These are phyloP conservation scores for Cyclanthera cordifolia DNA, from an alignment of 306 rosid genomes.

Conservation along the genomic window DNA sequence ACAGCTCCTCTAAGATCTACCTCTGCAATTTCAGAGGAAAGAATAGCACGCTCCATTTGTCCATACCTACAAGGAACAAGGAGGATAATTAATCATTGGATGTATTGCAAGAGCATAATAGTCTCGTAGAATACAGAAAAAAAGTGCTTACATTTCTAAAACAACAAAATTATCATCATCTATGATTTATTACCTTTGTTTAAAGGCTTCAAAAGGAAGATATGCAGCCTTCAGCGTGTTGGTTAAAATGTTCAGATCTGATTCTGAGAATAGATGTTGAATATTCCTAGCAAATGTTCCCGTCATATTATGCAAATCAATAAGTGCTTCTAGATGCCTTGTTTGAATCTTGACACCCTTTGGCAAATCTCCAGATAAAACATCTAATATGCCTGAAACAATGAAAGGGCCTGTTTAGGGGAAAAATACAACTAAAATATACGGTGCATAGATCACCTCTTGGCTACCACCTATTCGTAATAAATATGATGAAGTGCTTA, in stretches of 20 bases:
- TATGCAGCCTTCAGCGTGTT: constrained; percentile 74
- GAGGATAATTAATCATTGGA: constrained; percentile 18
- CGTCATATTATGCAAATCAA: constrained; percentile 82
- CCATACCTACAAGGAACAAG: constrained; percentile 65
- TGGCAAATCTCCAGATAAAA: constrained; percentile 87
- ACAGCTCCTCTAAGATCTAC: constrained; percentile 98
- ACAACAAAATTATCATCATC: background rate
- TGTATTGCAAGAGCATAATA: constrained; percentile 17
- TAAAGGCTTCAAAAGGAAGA: constrained; percentile 78
- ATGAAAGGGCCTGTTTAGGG: background rate
- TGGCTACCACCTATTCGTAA: background rate
- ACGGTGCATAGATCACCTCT: background rate
- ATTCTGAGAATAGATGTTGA: constrained; percentile 81
- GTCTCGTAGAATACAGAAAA: background rate
- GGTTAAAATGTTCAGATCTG: constrained; percentile 57
- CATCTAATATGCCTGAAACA: constrained; percentile 64
- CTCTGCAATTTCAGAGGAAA: constrained; percentile 82
- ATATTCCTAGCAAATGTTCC: constrained; percentile 91
- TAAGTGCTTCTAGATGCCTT: constrained; percentile 79
- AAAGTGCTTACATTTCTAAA: background rate
- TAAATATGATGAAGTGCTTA: background rate
- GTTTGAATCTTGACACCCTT: constrained; percentile 91
- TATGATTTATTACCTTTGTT: constrained; percentile 53
- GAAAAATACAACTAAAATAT: background rate
- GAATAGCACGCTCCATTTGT: constrained; percentile 96